Evolutionary conservation across 148 eudicot species (phyloP).

Genomic region (Gaultheria prostrata): DNA sequence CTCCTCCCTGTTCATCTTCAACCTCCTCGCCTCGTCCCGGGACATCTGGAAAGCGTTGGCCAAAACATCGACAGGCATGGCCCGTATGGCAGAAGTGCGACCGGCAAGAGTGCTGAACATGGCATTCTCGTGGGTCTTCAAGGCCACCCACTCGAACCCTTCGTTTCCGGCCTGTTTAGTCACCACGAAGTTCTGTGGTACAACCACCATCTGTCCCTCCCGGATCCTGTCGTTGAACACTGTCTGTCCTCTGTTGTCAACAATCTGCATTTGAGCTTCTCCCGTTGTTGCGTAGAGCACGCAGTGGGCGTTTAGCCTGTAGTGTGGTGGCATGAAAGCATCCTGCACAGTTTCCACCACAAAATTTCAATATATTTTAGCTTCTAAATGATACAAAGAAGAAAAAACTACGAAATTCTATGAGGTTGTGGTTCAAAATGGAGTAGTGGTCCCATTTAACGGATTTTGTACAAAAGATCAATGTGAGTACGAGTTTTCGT

Average conservation of each 20-base stretch:
- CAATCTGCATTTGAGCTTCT: conserved; percentile 39
- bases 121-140: conserved; percentile 68
- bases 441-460: no score
- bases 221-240: conserved; percentile 53
- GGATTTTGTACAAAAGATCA: no score
- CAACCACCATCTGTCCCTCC: conserved; percentile 59
- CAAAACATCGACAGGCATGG: conserved; percentile 52
- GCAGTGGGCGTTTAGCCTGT: background rate
- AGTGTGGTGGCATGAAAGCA: background rate
- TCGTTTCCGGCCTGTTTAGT: conserved; percentile 53
- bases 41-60: conserved; percentile 55
- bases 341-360: conserved; percentile 13
- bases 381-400: background rate
- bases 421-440: no score
- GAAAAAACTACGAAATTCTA: no score
- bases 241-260: conserved; percentile 47
- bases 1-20: conserved; percentile 52
- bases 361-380: no score
- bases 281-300: background rate
- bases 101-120: conserved; percentile 58
- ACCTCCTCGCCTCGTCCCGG: conserved; percentile 37
- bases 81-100: conserved; percentile 58
- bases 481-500: no score
- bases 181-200: conserved; percentile 68
- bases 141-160: conserved; percentile 65